Conservation (phyloP, 768 basidiomycete genomes). For the Collybia sp. region DNA sequence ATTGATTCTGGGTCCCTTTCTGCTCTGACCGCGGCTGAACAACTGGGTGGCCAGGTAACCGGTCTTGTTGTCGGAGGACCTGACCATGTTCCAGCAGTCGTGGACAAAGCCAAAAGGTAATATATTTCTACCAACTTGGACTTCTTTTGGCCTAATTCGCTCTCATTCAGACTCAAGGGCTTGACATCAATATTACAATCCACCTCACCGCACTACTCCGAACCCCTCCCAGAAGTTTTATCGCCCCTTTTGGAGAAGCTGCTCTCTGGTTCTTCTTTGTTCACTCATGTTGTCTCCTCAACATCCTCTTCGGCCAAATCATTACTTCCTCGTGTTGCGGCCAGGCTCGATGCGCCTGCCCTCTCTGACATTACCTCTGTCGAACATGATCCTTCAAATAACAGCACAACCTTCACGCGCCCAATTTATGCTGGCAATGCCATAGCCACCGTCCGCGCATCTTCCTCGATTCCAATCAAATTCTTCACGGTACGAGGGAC, state of each 20-base stretch:
- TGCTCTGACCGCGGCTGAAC: slow-evolving; percentile 85
- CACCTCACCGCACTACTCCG: slow-evolving; percentile 61
- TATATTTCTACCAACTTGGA: slow-evolving; percentile 7
- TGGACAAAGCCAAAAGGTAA: slow-evolving; percentile 81
- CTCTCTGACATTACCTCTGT: slow-evolving; percentile 88
- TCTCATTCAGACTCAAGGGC: slow-evolving; percentile 53
- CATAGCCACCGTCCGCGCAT: slow-evolving; percentile 83
- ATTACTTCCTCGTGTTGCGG: slow-evolving; percentile 88
- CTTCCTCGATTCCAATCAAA: slow-evolving; percentile 76
- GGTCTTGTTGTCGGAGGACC: slow-evolving; percentile 69
- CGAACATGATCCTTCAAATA: slow-evolving; percentile 62
- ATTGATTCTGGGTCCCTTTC: slow-evolving; percentile 85
- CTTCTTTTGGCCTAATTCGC: slow-evolving; percentile 6
- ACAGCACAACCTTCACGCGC: slow-evolving; percentile 82
- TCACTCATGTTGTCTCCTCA: slow-evolving; percentile 89
- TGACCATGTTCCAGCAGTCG: slow-evolving; percentile 58
- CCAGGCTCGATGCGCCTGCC: slow-evolving; percentile 82
- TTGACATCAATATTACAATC: slow-evolving; percentile 67
- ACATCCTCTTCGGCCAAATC: slow-evolving; percentile 93
- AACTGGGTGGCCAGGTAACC: slow-evolving; percentile 84
- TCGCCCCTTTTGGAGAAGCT: slow-evolving; percentile 81
- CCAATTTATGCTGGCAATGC: slow-evolving; percentile 99
- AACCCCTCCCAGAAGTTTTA: slow-evolving; percentile 69
- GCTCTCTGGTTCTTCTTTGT: slow-evolving; percentile 56
- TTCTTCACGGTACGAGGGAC: slow-evolving; percentile 94